Base-by-base conservation (phyloP, 179 eudicot genomes). In the Silene noctiflora region DNA sequence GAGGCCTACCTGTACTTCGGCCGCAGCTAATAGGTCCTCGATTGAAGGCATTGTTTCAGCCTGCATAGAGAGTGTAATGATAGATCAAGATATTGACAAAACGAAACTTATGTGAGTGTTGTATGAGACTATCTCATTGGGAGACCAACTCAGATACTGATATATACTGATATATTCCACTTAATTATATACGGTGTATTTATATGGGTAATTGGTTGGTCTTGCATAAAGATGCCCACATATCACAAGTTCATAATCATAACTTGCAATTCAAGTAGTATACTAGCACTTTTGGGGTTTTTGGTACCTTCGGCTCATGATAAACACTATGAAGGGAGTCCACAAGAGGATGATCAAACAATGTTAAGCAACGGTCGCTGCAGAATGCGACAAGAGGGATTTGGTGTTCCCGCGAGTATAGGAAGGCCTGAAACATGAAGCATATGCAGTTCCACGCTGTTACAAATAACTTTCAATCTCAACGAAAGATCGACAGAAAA, bases 311-410 rank as follows among this genome's bases (percentile, higher is more conserved):
- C 60, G 98, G 98, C 81, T 94, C 97, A 58, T 85, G 86, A 88
- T 92, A 92, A 72, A 91, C 68, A 39, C 88, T 85, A 79, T 94
- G 98, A 74, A 94, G 91, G 6, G 93, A 81, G 61, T 94, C 94
- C 74, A 90, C 93, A 55, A 86, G 89, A 14, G 96, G 97, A 76
- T 94, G 94, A 72, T 87, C 89, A 80, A 90, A 92, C 81, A 92
- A 85, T 76, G 98, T 86, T 33, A 94, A 88, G 91, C 96, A 92
- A 53, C 89, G 91, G 75, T 92, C 90, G 59, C 85, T 87, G 76
- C 94, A 84, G 83, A 92, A 94, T 59, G 96, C 97, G 80, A 92
- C 88, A 69, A 94, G 91, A 77, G 97, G 97, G 76, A 90, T 72
- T 74, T 85, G 86, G 81, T 86, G 84, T 86, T 89, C 85, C 83